Percentiles rank a stretch among this genome's conserved stretches.
Conservation (phyloP, 257 asterid genomes). For the Gentiana dahurica region DNA sequence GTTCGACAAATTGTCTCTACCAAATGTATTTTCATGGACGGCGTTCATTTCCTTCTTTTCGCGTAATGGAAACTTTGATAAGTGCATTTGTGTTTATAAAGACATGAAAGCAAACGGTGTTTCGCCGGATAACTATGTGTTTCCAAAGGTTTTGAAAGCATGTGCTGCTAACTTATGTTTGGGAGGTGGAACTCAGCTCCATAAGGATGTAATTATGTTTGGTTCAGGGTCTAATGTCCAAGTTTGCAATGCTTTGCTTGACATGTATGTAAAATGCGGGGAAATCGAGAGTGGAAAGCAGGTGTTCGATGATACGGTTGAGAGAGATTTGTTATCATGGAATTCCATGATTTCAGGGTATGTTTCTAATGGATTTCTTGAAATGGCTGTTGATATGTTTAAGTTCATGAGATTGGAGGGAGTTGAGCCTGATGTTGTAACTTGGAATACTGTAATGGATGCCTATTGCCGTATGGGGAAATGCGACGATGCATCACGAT, state of each 20-base stretch:
- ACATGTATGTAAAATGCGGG: constrained; percentile 32
- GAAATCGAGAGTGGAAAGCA: constrained; percentile 16
- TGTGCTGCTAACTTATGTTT: constrained; percentile 7
- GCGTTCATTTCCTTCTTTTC: constrained; percentile 23
- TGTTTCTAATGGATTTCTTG: constrained; percentile 20
- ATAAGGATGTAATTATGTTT: constrained; percentile 21
- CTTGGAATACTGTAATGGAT: constrained; percentile 28
- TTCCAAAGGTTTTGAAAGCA: constrained; percentile 23
- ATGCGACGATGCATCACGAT: constrained; percentile 26
- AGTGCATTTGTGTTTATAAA: constrained; percentile 18
- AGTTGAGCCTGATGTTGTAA: constrained; percentile 26
- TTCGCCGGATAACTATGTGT: constrained; percentile 28
- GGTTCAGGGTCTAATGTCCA: constrained; percentile 19
- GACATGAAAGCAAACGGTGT: constrained; percentile 23
- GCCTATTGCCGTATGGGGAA: constrained; percentile 33
- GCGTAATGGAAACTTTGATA: constrained; percentile 15
- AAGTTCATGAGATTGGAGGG: constrained; percentile 20
- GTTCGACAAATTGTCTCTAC: constrained; percentile 29
- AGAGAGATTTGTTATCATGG: constrained; percentile 27
- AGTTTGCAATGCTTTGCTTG: constrained; percentile 28
- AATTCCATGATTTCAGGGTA: constrained; percentile 29
- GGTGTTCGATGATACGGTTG: constrained; percentile 23
- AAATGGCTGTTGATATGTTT: constrained; percentile 22
- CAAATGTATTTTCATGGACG: constrained; percentile 33
- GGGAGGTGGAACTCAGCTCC: constrained; percentile 22